These are phyloP conservation scores for Zopfochytrium polystomum DNA, from an alignment of 371 early-diverging fungal species.

Conservation along the genomic window DNA sequence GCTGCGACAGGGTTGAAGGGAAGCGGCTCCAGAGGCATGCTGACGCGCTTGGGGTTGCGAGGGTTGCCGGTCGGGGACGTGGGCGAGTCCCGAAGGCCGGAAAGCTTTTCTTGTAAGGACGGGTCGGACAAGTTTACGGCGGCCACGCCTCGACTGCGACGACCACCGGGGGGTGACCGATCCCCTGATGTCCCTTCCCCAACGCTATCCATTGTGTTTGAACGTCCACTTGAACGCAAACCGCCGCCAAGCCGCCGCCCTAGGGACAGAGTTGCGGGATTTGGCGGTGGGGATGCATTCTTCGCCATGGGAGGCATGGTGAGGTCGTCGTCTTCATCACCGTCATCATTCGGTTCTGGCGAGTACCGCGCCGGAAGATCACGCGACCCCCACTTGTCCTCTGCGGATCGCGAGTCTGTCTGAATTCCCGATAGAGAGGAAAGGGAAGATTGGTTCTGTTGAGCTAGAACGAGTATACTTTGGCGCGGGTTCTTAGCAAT, in stretches of 20 bases:
- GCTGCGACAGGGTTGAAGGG: slow-evolving; percentile 17
- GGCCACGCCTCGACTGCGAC: neutral
- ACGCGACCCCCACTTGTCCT: slow-evolving; percentile 30
- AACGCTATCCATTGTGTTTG: too few species aligned
- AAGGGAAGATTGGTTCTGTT: neutral
- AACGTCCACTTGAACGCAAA: too few species aligned
- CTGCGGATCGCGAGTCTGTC: slow-evolving; percentile 26
- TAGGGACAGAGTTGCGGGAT: too few species aligned
- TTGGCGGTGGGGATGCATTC: neutral
- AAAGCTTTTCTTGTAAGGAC: neutral
- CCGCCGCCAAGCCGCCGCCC: too few species aligned
- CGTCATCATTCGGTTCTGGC: neutral
- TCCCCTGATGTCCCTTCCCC: neutral
- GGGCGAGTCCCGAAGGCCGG: neutral
- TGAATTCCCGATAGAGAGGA: slow-evolving; percentile 9
- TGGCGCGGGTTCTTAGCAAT: slow-evolving; percentile 23
- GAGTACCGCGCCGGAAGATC: neutral
- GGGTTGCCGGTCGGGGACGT: neutral
- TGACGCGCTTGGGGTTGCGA: slow-evolving; percentile 16
- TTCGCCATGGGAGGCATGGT: neutral
- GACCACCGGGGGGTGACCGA: neutral
- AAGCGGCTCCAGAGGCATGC: slow-evolving; percentile 9
- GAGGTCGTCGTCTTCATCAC: neutral
- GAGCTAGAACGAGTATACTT: neutral
- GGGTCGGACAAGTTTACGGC: neutral